Evolutionary conservation across 495 filamentous ascomycete genomes (phyloP).

Genomic region (Xylaria nigripes): DNA sequence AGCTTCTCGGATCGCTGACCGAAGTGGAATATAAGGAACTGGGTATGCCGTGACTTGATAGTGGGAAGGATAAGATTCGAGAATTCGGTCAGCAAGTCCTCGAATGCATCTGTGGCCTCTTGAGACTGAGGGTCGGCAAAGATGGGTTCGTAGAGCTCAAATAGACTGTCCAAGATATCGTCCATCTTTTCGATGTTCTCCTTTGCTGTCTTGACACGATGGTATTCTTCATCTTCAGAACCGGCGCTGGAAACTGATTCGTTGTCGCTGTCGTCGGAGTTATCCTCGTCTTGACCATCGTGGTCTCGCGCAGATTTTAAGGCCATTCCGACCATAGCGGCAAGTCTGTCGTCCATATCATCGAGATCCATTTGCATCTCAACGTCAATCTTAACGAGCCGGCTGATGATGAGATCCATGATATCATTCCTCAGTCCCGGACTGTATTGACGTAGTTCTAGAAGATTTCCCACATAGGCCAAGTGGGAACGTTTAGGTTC

Average conservation of each 20-base stretch:
- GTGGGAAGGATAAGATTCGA: slow-evolving; percentile 78
- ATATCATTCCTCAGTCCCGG: slow-evolving; percentile 76
- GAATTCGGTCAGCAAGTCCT: slow-evolving; percentile 75
- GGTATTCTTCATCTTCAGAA: slow-evolving; percentile 36
- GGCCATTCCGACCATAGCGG: slow-evolving; percentile 40
- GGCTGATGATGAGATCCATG: slow-evolving; percentile 72
- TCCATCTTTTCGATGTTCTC: slow-evolving; percentile 87
- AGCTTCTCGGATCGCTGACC: slow-evolving; percentile 66
- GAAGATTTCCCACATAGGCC: slow-evolving; percentile 69
- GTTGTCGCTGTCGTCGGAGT: slow-evolving; percentile 53
- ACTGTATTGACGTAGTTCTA: slow-evolving; percentile 63
- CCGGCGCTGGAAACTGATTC: slow-evolving; percentile 46
- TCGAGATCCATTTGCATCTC: slow-evolving; percentile 91
- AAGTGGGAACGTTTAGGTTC: slow-evolving; percentile 65
- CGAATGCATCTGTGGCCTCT: slow-evolving; percentile 48
- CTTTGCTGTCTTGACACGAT: slow-evolving; percentile 54
- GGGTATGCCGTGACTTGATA: slow-evolving; percentile 75
- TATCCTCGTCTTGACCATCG: slow-evolving; percentile 36
- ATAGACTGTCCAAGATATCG: slow-evolving; percentile 79
- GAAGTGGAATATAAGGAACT: slow-evolving; percentile 92
- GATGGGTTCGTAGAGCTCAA: slow-evolving; percentile 65
- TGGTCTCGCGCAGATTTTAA: slow-evolving; percentile 26
- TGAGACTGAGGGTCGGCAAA: slow-evolving; percentile 49
- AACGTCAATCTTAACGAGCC: slow-evolving; percentile 84
- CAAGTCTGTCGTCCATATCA: slow-evolving; percentile 54